These are phyloP conservation scores for Lasiodiplodia gonubiensis DNA, from an alignment of 2,329 filamentous ascomycete genomes.

Conservation along the genomic window DNA sequence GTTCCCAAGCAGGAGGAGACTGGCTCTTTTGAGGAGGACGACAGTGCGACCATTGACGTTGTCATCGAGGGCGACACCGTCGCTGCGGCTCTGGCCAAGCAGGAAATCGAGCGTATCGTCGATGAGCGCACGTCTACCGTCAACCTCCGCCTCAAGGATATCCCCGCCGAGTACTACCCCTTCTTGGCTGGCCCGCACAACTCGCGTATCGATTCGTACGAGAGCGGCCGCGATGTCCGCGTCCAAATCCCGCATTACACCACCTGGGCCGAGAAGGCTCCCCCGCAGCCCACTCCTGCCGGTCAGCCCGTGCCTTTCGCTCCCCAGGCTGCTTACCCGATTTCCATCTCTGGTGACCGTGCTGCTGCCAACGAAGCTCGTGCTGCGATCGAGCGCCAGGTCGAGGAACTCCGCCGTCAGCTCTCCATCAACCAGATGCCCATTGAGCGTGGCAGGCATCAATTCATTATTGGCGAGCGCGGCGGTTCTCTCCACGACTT, in stretches of 20 bases:
- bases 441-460: constrained; percentile 86
- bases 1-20: constrained; percentile 80
- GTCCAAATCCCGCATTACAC: constrained; percentile 84
- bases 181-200: constrained; percentile 88
- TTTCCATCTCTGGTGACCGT: constrained; percentile 86
- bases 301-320: constrained; percentile 73
- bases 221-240: constrained; percentile 75
- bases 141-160: constrained; percentile 78
- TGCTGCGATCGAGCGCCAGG: constrained; percentile 79
- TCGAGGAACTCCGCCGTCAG: constrained; percentile 74
- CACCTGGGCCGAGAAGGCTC: constrained; percentile 71
- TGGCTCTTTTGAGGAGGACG: constrained; percentile 73
- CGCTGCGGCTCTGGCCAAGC: constrained; percentile 80
- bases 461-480: constrained; percentile 89
- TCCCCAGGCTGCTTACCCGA: constrained; percentile 75
- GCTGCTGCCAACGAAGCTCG: constrained; percentile 79
- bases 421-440: constrained; percentile 78
- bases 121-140: constrained; percentile 83
- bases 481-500: constrained; percentile 84
- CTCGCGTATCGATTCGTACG: constrained; percentile 68
- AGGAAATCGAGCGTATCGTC: constrained; percentile 85
- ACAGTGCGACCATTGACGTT: constrained; percentile 79
- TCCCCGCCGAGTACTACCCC: constrained; percentile 92
- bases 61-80: constrained; percentile 89
- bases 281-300: constrained; percentile 65